Conservation (phyloP, 352 stramenopile species). For the Phytophthora fragariae region DNA sequence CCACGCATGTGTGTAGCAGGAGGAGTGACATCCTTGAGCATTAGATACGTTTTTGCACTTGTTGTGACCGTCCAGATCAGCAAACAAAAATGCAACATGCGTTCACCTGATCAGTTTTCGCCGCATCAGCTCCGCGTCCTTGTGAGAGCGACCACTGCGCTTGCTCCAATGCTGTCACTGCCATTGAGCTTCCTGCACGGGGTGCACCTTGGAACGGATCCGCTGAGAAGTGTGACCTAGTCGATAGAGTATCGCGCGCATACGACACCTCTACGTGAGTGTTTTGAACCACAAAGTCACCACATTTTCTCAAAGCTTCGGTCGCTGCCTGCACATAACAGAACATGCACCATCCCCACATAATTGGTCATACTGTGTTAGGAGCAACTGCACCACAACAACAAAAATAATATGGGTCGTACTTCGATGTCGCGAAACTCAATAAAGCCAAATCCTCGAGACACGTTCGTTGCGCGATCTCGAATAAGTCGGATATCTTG, state of each 20-base stretch:
- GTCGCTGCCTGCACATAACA: constrained; percentile 37
- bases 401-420: constrained; percentile 11
- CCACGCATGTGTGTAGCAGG: constrained; percentile 27
- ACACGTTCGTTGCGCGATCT: constrained; percentile 70
- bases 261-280: constrained; percentile 63
- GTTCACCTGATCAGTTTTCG: constrained; percentile 55
- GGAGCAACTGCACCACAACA: background rate
- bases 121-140: constrained; percentile 43
- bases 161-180: constrained; percentile 74
- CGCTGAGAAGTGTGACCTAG: constrained; percentile 21
- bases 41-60: constrained; percentile 42
- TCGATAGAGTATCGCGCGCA: constrained; percentile 54
- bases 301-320: constrained; percentile 41
- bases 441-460: constrained; percentile 81
- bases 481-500: constrained; percentile 79
- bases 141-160: constrained; percentile 85
- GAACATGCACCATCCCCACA: background rate
- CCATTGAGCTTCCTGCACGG: constrained; percentile 52
- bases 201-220: constrained; percentile 17
- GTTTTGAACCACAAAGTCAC: constrained; percentile 47
- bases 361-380: constrained; percentile 8
- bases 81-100: constrained; percentile 45
- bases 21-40: constrained; percentile 36
- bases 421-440: constrained; percentile 80
- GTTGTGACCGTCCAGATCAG: constrained; percentile 33